Base-by-base conservation (phyloP, 176 grass and related monocot species). In the Tillandsia fasciculata region DNA sequence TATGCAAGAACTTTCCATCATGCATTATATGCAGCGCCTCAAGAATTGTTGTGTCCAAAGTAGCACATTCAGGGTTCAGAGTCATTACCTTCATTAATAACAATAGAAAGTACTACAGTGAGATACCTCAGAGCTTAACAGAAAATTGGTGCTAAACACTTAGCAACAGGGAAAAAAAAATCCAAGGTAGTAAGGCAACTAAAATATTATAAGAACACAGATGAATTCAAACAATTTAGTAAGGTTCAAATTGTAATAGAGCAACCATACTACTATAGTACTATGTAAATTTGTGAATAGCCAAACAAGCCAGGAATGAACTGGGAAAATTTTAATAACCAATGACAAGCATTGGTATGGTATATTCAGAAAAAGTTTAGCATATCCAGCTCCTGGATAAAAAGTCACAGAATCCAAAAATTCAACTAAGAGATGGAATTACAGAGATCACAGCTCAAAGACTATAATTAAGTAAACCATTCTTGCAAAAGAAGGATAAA, bases 1-100 rank as follows among this genome's bases (percentile, higher is more conserved):
- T 79, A 81, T 99, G 94, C 79, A 99, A 86, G 82, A 90, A 93
- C 75, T 99, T 99, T 15, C 94, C 87, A 78, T 99, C 87, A 29
- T 93, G 94, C 94, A 99, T 85, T 74, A 90, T 88, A 73, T 99
- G 94, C 64, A 99, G 78, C n/a, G 89, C 89, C 65, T 93, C 89
- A 49, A 99, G 94, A 90, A 99, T 93, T 83, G 94, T 86, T 18
- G 87, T 93, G 20, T 93, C 89, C 50, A 90, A 73, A 0, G 89
- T 87, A 28, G 82, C 94, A 87, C 68, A 90, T 74, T 92, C 89
- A 75, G 94, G 94, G 51, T 92, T 87, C 70, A 48, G 53, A 50
- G 86, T 90, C 94, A 97, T 97, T 51, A 97, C 89, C 94, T 99
- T 75, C 49, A 74, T 70, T 79, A 67, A 69, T 18, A 63, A 49